Evolutionary conservation across 345 rosid genomes (phyloP).

Genomic region (Pelargonium nanum): DNA sequence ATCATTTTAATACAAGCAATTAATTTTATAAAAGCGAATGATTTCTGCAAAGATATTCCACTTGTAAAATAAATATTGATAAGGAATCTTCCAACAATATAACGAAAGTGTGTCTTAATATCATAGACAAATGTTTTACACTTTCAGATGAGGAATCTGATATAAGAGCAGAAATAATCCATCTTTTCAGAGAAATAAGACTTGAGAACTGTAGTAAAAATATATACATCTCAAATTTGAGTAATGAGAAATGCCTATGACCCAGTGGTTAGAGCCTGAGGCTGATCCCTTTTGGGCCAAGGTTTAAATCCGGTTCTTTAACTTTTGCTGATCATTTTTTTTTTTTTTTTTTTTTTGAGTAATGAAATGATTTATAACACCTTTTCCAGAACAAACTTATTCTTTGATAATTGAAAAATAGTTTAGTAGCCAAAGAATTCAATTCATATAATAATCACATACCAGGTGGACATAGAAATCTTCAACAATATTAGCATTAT

Average conservation of each 20-base stretch:
- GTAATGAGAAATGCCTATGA: too few relatives aligned
- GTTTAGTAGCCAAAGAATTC: neutral
- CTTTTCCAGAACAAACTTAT: neutral
- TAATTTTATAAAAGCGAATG: neutral
- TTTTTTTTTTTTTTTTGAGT: too few relatives aligned
- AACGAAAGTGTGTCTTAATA: neutral
- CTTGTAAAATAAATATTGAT: neutral
- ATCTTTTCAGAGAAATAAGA: neutral
- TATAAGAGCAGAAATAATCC: neutral
- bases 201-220: neutral
- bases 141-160: neutral
- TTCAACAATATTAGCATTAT: slow-evolving; percentile 68
- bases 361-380: neutral
- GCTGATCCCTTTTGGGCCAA: too few relatives aligned
- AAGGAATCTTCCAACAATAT: neutral
- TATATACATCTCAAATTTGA: neutral
- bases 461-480: slow-evolving; percentile 80
- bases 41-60: neutral
- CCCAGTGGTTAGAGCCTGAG: too few relatives aligned
- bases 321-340: too few relatives aligned
- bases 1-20: neutral
- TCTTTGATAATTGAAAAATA: too few relatives aligned
- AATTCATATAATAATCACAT: slow-evolving; percentile 8
- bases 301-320: too few relatives aligned
- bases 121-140: neutral